phyloP scores from a whole-genome alignment of 139 green algal species.

The Zygnema cylindricum region DNA sequence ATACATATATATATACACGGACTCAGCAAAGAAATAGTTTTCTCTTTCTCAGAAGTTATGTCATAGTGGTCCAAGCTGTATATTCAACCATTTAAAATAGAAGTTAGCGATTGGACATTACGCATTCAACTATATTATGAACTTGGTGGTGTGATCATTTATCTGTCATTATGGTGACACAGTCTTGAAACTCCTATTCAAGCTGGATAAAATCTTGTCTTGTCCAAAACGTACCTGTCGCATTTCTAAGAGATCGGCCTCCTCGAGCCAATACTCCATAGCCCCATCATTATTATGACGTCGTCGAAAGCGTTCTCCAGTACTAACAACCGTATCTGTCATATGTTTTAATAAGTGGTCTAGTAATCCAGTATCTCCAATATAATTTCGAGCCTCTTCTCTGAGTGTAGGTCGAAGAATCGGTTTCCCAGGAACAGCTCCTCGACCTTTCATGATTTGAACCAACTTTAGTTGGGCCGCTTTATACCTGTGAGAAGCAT shows the following conservation, averaged over 20 bases:
- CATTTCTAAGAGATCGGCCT: constrained; percentile 3
- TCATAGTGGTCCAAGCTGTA: too few relatives aligned
- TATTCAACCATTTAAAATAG: too few relatives aligned
- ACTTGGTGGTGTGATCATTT: too few relatives aligned
- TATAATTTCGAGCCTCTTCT: constrained; percentile 68
- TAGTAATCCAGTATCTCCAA: constrained; percentile 73
- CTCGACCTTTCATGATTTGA: constrained; percentile 58
- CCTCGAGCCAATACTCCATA: constrained; percentile 76
- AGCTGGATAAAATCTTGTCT: too few relatives aligned
- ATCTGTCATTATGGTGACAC: too few relatives aligned
- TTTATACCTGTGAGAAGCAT: constrained; percentile 64
- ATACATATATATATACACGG: too few relatives aligned
- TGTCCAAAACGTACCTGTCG: too few relatives aligned
- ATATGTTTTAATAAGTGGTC: constrained; percentile 77
- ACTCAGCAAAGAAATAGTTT: too few relatives aligned
- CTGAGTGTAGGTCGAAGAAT: constrained; percentile 68
- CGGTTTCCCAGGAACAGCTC: constrained; percentile 51
- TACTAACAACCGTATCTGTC: constrained; percentile 62
- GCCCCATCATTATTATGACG: constrained; percentile 70
- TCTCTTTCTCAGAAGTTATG: too few relatives aligned
- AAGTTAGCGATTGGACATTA: too few relatives aligned
- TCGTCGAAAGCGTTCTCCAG: constrained; percentile 61
- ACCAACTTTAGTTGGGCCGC: constrained; percentile 67
- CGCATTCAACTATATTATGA: too few relatives aligned
- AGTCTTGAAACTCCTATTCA: too few relatives aligned